Base-by-base conservation (phyloP, 1,284 basidiomycete species). In the Sparassis latifolia region DNA sequence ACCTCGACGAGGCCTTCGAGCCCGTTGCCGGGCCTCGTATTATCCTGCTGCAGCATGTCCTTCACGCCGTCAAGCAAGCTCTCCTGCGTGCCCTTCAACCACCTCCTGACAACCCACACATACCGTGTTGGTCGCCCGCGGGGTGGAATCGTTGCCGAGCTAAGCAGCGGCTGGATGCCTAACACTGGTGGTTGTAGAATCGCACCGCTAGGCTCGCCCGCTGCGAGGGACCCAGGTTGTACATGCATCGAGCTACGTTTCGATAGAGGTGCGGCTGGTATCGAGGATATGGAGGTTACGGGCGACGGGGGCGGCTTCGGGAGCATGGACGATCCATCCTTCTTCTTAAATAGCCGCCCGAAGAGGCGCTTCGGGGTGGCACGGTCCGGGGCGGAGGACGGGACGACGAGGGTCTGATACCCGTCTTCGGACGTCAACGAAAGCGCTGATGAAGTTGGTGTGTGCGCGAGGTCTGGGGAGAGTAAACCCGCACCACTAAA, bases 101-200 rank as follows among this genome's bases (percentile, higher is more conserved):
- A 96, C 53, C 74, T 76, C 49, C 83, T 74, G 20, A 93, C 82
- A 3, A 88, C 76, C 90, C 92, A 96, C 3, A 89, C 80, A 60
- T 95, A 94, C 59, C 81, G 78, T 68, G 70, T 66, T 58, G 84
- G 70, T 10, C 82, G 72, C 2, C 71, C 72, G 3, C 58, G 64
- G 31, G 73, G 72, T 10, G 75, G 72, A 49, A 63, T 61, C 5
- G 62, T 58, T 3, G 71, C 62, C 10, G 77, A 69, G 49, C 68
- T 70, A 12, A 78, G 69, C 0, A 74, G 71, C 1, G 86, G 75
- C 56, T 86, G 78, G 47, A 86, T 77, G 10, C 86, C 85, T 3
- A 89, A 73, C 3, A 86, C 69, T 1, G 82, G 73, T 0, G 80
- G 77, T 41, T 82, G 76, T 28, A 82, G 56, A 7, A 42, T 7